phyloP scores from a whole-genome alignment of 345 rosid species.

The Brassica incana region DNA sequence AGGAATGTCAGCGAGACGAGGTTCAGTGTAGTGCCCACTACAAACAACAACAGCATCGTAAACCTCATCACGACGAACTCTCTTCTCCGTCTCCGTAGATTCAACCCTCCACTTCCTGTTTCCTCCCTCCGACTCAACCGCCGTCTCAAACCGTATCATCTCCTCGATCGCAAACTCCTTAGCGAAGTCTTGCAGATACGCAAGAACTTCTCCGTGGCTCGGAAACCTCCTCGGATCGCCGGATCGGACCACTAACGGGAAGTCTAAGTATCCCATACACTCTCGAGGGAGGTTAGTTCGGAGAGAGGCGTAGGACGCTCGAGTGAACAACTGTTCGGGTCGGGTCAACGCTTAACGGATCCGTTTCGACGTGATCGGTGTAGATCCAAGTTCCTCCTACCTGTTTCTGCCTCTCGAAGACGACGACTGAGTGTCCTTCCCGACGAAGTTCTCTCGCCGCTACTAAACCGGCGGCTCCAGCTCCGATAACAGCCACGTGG shows the following conservation, averaged over 20 bases:
- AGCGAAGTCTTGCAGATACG: conserved; percentile 58
- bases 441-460: conserved; percentile 74
- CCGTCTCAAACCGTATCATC: conserved; percentile 58
- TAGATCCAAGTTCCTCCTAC: conserved; percentile 87
- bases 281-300: conserved; percentile 91
- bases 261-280: conserved; percentile 76
- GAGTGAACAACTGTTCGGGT: conserved; percentile 54
- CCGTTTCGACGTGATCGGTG: conserved; percentile 56
- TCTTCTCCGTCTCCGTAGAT: conserved; percentile 38
- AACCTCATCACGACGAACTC: conserved; percentile 40
- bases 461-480: conserved; percentile 81
- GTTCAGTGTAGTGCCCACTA: conserved; percentile 67
- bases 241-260: conserved; percentile 51
- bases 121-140: conserved; percentile 41
- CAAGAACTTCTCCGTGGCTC: conserved; percentile 59
- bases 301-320: conserved; percentile 74
- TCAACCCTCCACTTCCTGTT: conserved; percentile 64
- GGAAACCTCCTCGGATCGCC: conserved; percentile 67
- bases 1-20: conserved; percentile 63
- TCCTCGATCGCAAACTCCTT: conserved; percentile 57
- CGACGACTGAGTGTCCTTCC: conserved; percentile 77
- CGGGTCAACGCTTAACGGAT: conserved; percentile 67
- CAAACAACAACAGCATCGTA: conserved; percentile 79
- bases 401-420: conserved; percentile 63
- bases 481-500: conserved; percentile 83